Base-by-base conservation (phyloP, 2,329 filamentous ascomycete species). In the Sclerotinia borealis region DNA sequence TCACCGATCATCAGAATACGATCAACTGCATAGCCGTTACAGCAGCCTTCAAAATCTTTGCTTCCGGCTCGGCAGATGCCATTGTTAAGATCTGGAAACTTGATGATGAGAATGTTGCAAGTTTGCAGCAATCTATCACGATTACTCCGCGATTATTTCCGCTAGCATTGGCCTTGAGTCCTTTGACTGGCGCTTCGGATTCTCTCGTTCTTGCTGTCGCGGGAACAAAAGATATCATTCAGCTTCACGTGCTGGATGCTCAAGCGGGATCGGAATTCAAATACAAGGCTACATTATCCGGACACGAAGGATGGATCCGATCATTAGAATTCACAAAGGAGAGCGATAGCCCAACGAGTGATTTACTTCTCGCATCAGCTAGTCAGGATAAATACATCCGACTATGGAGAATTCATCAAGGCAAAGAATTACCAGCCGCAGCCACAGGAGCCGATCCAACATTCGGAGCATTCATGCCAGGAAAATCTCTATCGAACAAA, bases 371-470 rank as follows among this genome's bases (percentile, higher is more conserved):
- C 25, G 92, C 93, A 0, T 98, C 93, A 13, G 93, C 93, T 27
- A 98, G 93, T 74, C 95, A 99, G 75, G 95, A 99, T 76, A 97
- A 96, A 77, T 99, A 98, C 72, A 88, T 98, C 64, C 89, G 95
- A 47, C 83, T 99, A 41, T 99, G 95, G 95, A 86, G 93, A 64
- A 78, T 99, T 41, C 90, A 90, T 67, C 80, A 84, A 66, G 91
- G 91, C 39, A 83, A 83, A 64, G 84, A 87, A 39, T 77, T 90
- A 1, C 86, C 87, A 1, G 77, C 81, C 0, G 79, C 82, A 56
- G 83, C 82, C 45, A 79, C 77, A 8, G 79, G 81, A 1, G 77
- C 84, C 13, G 85, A 89, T 65, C 82, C 85, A 3, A 77, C 82
- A 25, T 70, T 81, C 6, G 85, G 84, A 17, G 82, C 83, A 9